Evolutionary conservation across 768 basidiomycete genomes (phyloP), one percentile per base, ranked within the genome.

Genomic region (Boletus pseudopeckii): DNA sequence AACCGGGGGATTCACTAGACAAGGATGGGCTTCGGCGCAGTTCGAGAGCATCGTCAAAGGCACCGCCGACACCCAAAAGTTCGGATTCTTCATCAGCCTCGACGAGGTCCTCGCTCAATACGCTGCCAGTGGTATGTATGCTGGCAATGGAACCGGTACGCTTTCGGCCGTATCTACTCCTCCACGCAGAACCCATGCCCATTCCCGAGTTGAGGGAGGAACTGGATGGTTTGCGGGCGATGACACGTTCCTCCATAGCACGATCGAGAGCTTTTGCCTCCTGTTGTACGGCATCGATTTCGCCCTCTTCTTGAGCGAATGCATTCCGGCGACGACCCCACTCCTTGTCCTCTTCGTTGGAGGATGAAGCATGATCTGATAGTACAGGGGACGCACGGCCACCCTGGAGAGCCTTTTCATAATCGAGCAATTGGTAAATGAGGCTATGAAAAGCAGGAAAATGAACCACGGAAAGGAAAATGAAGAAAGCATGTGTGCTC

Each of bases 401-500:
- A 39, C 77, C 72, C 60, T 79, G 81, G 52, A 90, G 73, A 47
- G 77, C 79, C 57, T 90, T 88, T 70, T 94, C 92, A 71, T 94
- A 96, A 68, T 95, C 93, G 63, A 92, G 76, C 42, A 96, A 77
- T 73, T 95, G 92, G 78, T 94, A 94, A 73, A 95, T 93, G 68
- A 95, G 84, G 53, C 92, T 92, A 62, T 60, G 59, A 48, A 54
- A 60, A 45, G 60, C 50, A 58, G 53, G 55, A 44, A 61, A 53
- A 61, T 62, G 56, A 56, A 54, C 66, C 53, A 54, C 41, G 58
- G 55, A 63, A 48, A 60, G 20, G 59, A 44, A 54, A 56, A 62
- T 67, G 59, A 64, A 54, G 54, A 38, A 42, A 48, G 58, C 53
- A 63, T 61, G 54, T 43, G 50, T 36, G 85, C 91, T 72, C 75